Percentiles rank a stretch among this genome's conserved stretches.
Conservation (phyloP, 495 filamentous ascomycete species). For the Penicillium paradoxum region DNA sequence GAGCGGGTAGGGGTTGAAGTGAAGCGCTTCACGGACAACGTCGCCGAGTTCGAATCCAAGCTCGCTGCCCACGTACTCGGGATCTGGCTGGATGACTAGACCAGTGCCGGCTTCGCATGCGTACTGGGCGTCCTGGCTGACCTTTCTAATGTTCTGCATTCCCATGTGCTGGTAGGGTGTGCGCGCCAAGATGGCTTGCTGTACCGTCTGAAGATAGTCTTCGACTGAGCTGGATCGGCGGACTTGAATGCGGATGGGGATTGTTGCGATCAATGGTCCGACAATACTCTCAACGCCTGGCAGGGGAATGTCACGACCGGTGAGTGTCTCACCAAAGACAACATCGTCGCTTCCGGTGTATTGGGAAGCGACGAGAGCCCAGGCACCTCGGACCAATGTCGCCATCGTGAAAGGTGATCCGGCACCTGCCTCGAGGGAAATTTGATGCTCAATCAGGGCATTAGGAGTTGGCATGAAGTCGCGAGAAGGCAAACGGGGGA, state of each 20-base stretch:
- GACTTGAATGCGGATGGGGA: conserved; percentile 53
- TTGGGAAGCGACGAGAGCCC: conserved; percentile 53
- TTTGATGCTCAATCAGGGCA: conserved; percentile 46
- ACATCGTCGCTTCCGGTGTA: conserved; percentile 51
- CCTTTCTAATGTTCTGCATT: conserved; percentile 61
- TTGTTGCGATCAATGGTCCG: conserved; percentile 59
- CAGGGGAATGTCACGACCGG: conserved; percentile 44
- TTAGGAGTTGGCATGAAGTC: conserved; percentile 52
- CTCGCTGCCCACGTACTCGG: conserved; percentile 41
- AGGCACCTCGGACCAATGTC: conserved; percentile 57
- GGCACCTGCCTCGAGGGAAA: conserved; percentile 34
- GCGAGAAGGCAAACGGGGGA: conserved; percentile 50
- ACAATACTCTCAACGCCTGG: conserved; percentile 44
- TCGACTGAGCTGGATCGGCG: conserved; percentile 24
- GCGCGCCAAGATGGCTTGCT: conserved; percentile 47
- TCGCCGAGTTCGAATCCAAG: conserved; percentile 51
- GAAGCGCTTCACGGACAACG: conserved; percentile 56
- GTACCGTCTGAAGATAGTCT: conserved; percentile 42
- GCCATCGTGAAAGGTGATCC: conserved; percentile 48
- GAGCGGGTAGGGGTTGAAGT: conserved; percentile 63
- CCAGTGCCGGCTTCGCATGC: conserved; percentile 63
- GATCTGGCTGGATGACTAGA: conserved; percentile 47
- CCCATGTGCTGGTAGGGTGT: conserved; percentile 64
- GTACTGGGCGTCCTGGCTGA: conserved; percentile 56
- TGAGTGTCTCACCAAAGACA: conserved; percentile 56